Evolutionary conservation across 805 yeast species (phyloP).

Genomic region (Myxozyma neglecta): DNA sequence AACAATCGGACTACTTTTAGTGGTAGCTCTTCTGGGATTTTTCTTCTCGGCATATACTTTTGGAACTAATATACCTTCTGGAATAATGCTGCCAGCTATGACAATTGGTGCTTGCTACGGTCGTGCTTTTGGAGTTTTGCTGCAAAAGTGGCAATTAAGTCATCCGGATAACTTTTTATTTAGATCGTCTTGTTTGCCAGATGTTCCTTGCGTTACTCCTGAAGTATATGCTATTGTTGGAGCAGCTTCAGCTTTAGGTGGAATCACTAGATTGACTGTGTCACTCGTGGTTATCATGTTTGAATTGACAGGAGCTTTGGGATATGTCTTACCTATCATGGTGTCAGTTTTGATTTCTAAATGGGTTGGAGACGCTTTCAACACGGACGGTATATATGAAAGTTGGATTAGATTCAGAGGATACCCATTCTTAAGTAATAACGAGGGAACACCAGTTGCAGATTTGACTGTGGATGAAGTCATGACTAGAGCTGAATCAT

Average conservation of each 20-base stretch:
- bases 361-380: constrained; percentile 64
- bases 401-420: constrained; percentile 47
- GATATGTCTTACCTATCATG: constrained; percentile 84
- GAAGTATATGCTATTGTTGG: constrained; percentile 89
- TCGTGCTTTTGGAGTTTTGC: constrained; percentile 73
- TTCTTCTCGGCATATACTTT: constrained; percentile 65
- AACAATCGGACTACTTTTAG: constrained; percentile 40
- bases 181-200: constrained; percentile 44
- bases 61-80: constrained; percentile 84
- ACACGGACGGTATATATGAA: constrained; percentile 63
- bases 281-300: constrained; percentile 77
- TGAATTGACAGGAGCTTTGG: constrained; percentile 82
- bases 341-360: constrained; percentile 73
- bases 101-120: constrained; percentile 96
- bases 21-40: constrained; percentile 52
- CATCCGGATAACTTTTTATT: constrained; percentile 42
- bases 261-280: constrained; percentile 76
- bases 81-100: constrained; percentile 95
- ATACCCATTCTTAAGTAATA: constrained; percentile 48
- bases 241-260: constrained; percentile 78
- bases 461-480: constrained; percentile 41
- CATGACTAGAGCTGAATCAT: constrained; percentile 41
- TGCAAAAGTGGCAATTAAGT: constrained; percentile 51
- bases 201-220: constrained; percentile 65
- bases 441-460: constrained; percentile 46